Conservation (phyloP, 495 filamentous ascomycete genomes). For the Immersiella caudata region DNA sequence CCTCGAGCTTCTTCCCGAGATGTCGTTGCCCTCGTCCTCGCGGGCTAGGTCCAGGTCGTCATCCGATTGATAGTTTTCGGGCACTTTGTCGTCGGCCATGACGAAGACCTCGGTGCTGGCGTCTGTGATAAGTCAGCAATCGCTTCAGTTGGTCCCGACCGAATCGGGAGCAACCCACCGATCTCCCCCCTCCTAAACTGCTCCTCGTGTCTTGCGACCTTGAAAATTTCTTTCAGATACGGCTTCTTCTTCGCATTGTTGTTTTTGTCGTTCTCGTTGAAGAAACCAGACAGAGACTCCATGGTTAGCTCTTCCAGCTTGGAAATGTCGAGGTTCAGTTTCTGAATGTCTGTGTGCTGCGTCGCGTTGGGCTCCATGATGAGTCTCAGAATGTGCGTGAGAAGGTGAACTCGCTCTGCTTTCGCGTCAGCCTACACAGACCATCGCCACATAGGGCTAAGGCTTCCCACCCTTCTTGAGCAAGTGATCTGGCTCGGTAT, state of each 20-base stretch:
- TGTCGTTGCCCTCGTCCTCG: slow-evolving; percentile 32
- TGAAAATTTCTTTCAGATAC: slow-evolving; percentile 67
- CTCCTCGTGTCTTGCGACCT: slow-evolving; percentile 66
- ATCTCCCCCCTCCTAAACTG: slow-evolving; percentile 60
- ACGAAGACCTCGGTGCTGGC: slow-evolving; percentile 45
- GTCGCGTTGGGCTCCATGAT: slow-evolving; percentile 49
- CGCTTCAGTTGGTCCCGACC: neutral
- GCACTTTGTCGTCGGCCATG: slow-evolving; percentile 38
- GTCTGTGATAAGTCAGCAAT: slow-evolving; percentile 33
- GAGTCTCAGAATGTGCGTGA: slow-evolving; percentile 65
- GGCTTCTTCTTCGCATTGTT: slow-evolving; percentile 47
- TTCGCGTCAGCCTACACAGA: slow-evolving; percentile 8
- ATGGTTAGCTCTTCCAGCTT: slow-evolving; percentile 51
- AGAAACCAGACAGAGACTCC: slow-evolving; percentile 50
- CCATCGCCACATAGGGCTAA: neutral
- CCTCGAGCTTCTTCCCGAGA: slow-evolving; percentile 23
- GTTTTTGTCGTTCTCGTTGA: slow-evolving; percentile 46
- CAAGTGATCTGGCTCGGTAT: slow-evolving; percentile 86
- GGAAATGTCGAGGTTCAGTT: slow-evolving; percentile 44
- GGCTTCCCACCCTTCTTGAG: slow-evolving; percentile 64
- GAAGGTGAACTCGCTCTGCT: slow-evolving; percentile 62
- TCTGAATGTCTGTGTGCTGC: slow-evolving; percentile 43
- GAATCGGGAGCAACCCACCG: slow-evolving; percentile 47
- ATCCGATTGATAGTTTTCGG: slow-evolving; percentile 34
- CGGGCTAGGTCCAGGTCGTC: slow-evolving; percentile 37